phyloP scores from a whole-genome alignment of 2,329 filamentous ascomycete species.

The Thermothelomyces thermophilus region DNA sequence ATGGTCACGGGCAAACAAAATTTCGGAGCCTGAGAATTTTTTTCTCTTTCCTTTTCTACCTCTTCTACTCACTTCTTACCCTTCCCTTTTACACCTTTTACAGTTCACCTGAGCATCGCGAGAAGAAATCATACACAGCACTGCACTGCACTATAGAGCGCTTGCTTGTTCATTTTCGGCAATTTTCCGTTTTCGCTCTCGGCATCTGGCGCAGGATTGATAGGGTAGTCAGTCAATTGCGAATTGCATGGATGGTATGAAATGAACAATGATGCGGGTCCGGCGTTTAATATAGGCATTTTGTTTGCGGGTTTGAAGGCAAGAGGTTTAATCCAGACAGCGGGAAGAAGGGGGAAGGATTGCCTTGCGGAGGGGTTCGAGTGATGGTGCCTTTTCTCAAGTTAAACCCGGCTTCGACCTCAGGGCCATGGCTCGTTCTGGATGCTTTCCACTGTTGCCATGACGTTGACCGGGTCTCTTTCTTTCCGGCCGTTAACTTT shows the following conservation, averaged over 20 bases:
- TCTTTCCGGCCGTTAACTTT: no score
- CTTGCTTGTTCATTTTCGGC: not conserved
- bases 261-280: not conserved
- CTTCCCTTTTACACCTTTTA: not conserved
- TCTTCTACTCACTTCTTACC: not conserved
- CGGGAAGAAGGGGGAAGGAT: not conserved
- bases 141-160: constrained; percentile 6
- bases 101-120: not conserved
- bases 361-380: no score
- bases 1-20: not conserved
- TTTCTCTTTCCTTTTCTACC: not conserved
- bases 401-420: no score
- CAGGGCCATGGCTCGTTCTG: no score
- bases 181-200: not conserved
- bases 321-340: not conserved
- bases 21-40: not conserved
- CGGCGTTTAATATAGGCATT: constrained; percentile 1
- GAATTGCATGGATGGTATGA: not conserved
- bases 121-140: not conserved
- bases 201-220: not conserved
- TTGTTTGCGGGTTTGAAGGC: not conserved
- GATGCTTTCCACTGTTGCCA: no score
- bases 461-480: no score
- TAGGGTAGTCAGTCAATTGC: not conserved
- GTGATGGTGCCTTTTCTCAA: no score